Conservation (phyloP, 805 yeast species). For the Candida rishiriensis region DNA sequence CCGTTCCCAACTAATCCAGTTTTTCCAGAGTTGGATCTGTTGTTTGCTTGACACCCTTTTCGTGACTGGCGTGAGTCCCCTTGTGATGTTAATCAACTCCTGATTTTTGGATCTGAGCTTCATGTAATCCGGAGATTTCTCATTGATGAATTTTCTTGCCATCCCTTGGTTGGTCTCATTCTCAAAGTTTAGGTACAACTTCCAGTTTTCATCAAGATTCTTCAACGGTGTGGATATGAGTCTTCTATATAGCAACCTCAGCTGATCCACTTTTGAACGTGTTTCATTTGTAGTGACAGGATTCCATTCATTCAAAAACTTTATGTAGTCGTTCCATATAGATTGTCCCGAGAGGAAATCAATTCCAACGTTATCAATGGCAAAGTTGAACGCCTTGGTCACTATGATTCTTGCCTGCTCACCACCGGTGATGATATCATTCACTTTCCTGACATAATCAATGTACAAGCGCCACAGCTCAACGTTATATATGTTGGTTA, state of each 20-base stretch:
- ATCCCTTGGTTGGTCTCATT: constrained; percentile 67
- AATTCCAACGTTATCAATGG: constrained; percentile 69
- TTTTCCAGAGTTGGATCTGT: constrained; percentile 57
- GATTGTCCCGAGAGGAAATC: constrained; percentile 62
- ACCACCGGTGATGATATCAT: constrained; percentile 73
- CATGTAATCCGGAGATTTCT: constrained; percentile 81
- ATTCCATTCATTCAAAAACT: constrained; percentile 71
- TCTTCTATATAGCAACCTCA: constrained; percentile 67
- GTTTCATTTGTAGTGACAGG: constrained; percentile 81
- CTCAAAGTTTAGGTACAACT: constrained; percentile 78
- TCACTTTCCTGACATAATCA: constrained; percentile 66
- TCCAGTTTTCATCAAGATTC: constrained; percentile 75
- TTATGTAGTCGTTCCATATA: constrained; percentile 81
- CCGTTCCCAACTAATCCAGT: constrained; percentile 79
- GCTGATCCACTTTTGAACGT: constrained; percentile 72
- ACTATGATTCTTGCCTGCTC: constrained; percentile 73
- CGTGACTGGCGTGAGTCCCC: constrained; percentile 11
- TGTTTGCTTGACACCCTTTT: constrained; percentile 20
- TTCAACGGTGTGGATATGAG: constrained; percentile 73
- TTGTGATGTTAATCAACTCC: constrained; percentile 60
- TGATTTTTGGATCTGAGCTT: constrained; percentile 72
- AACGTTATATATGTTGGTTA: constrained; percentile 59
- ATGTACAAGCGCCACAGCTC: constrained; percentile 75
- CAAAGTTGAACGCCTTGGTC: constrained; percentile 79
- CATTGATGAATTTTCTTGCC: constrained; percentile 81